A percentile compares a stretch with the other conserved stretches of the same genome.
Evolutionary conservation across 2,329 filamentous ascomycete genomes (phyloP).

Genomic region (Xylaria sp.): DNA sequence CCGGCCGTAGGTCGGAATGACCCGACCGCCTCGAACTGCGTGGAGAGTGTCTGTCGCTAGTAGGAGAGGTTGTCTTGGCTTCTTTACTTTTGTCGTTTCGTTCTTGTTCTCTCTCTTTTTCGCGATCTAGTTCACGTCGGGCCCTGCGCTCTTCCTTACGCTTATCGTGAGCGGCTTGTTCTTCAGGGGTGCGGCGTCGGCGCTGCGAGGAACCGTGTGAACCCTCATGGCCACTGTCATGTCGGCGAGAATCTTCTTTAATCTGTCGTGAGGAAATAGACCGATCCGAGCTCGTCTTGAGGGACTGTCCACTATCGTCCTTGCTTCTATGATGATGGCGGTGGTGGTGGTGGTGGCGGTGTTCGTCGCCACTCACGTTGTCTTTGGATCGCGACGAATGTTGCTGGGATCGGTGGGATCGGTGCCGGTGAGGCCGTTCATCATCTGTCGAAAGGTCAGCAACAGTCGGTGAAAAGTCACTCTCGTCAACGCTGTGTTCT

Average conservation of each 20-base stretch:
- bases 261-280: slow-evolving; percentile 55
- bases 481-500: slow-evolving; percentile 51
- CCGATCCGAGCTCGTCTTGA: slow-evolving; percentile 47
- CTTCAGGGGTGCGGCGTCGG: slow-evolving; percentile 57
- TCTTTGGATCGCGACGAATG: slow-evolving; percentile 42
- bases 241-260: slow-evolving; percentile 47
- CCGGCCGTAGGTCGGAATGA: slow-evolving; percentile 53
- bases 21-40: slow-evolving; percentile 57
- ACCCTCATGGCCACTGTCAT: slow-evolving; percentile 57
- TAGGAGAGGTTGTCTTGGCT: slow-evolving; percentile 40
- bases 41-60: slow-evolving; percentile 49
- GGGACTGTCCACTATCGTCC: slow-evolving; percentile 40
- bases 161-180: slow-evolving; percentile 62
- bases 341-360: slow-evolving; percentile 54
- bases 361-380: slow-evolving; percentile 42
- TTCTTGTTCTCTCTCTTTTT: slow-evolving; percentile 18
- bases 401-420: slow-evolving; percentile 37
- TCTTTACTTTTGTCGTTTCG: slow-evolving; percentile 52
- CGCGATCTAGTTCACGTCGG: slow-evolving; percentile 36
- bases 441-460: slow-evolving; percentile 69
- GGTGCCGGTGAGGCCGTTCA: slow-evolving; percentile 47
- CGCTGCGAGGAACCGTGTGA: slow-evolving; percentile 49
- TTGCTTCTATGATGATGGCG: slow-evolving; percentile 45
- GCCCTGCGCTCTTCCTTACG: slow-evolving; percentile 61
- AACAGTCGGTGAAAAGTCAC: slow-evolving; percentile 59